Percentiles rank a stretch among this genome's conserved stretches.
These are phyloP conservation scores for Volvox carteri DNA, from an alignment of 163 green algal species.

Conservation along the genomic window DNA sequence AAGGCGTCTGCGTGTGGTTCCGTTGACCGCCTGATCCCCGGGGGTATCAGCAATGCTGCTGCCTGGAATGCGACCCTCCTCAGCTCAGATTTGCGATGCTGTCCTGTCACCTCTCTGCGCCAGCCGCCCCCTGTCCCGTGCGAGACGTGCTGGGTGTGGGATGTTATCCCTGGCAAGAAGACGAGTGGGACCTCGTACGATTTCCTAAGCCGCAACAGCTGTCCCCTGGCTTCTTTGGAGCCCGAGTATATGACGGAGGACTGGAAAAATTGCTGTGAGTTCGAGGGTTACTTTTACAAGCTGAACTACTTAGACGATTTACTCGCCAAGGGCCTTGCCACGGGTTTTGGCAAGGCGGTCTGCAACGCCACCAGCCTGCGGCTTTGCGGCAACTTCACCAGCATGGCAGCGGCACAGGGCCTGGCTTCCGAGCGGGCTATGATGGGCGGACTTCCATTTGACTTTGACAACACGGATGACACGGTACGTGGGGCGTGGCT, in stretches of 20 bases:
- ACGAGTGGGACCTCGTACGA: not conserved
- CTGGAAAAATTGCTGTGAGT: conserved; percentile 8
- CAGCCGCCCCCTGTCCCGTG: not conserved
- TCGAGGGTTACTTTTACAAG: not conserved
- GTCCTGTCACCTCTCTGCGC: not conserved
- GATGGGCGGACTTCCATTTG: not conserved
- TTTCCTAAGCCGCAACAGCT: conserved; percentile 15
- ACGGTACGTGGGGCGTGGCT: not conserved
- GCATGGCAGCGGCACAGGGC: not conserved
- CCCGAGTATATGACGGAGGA: not conserved
- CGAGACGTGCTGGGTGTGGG: not conserved
- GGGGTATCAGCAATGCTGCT: not conserved
- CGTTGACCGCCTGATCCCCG: not conserved
- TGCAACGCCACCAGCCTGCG: not conserved
- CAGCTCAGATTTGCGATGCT: not conserved
- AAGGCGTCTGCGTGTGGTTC: not conserved
- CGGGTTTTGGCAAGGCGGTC: not conserved
- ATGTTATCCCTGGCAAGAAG: not conserved
- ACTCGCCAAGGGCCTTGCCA: not conserved
- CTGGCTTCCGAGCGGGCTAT: not conserved
- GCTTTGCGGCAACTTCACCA: not conserved
- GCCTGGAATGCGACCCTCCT: not conserved
- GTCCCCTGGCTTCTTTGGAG: not conserved
- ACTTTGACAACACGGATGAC: not conserved
- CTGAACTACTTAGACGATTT: not conserved